Evolutionary conservation across 495 filamentous ascomycete genomes (phyloP).

Genomic region (Parmelia sp.): DNA sequence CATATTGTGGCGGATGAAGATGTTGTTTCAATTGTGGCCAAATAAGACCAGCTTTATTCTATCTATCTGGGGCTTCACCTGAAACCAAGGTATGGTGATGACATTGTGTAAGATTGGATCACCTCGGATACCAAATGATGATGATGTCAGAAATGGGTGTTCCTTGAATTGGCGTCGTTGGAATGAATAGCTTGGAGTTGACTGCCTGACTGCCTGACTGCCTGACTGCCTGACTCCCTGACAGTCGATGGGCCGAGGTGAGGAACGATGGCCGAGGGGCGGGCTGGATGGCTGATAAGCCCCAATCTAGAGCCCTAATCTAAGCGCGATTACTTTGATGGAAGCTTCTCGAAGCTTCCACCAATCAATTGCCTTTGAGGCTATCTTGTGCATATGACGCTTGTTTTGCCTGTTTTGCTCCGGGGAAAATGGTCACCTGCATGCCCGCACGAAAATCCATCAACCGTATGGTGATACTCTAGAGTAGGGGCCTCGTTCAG

Average conservation of each 20-base stretch:
- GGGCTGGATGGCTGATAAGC: no score
- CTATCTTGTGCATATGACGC: no score
- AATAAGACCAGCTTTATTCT: slow-evolving; percentile 36
- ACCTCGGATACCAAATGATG: neutral
- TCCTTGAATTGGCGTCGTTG: neutral
- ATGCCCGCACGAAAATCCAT: no score
- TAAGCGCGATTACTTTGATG: neutral
- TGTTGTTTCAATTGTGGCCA: slow-evolving; percentile 93
- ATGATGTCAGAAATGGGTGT: neutral
- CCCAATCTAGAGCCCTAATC: neutral
- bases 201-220: no score
- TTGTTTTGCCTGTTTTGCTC: neutral
- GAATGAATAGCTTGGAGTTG: neutral
- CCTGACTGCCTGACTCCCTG: no score
- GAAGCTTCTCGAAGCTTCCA: slow-evolving; percentile 28
- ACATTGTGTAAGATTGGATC: neutral
- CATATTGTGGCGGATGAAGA: slow-evolving; percentile 93
- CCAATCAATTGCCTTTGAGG: neutral
- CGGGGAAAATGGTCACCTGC: neutral
- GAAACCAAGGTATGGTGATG: no score
- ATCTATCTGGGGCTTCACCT: neutral
- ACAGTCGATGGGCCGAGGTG: no score
- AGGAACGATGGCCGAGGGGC: no score
- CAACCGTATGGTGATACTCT: no score
- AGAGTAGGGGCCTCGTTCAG: neutral